Base-by-base conservation (phyloP, 2,329 filamentous ascomycete genomes). In the Fusarium sp. region DNA sequence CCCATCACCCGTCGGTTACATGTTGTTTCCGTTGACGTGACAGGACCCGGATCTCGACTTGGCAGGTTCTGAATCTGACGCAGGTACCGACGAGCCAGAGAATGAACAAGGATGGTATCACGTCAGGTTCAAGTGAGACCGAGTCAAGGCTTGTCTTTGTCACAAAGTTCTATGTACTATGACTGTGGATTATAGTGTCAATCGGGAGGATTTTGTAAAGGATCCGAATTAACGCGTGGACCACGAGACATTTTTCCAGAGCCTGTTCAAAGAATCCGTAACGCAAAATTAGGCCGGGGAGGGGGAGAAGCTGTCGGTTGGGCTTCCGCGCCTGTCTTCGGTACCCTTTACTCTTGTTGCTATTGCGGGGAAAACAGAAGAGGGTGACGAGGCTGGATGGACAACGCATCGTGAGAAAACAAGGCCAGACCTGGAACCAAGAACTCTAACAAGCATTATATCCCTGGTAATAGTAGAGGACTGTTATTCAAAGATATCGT, bases 371-470 rank as follows among this genome's bases (percentile, higher is more conserved):
- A 37, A 16, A 16, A 15, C n/a, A 55, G 40, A 23, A 36, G 20
- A 34, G 34, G 36, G 44, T 52, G 52, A 49, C 57, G 40, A 67
- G 66, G 56, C 62, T 70, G 52, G 53, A 54, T 69, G 57, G 52
- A 70, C 66, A 69, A 56, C 62, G 52, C 66, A 69, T 69, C 66
- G 38, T 37, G 44, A 18, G 57, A n/a, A 38, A 46, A 13, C 57
- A 67, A 44, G 58, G 62, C 62, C 54, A 58, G 42, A 45, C 62
- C 61, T 26, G 44, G 66, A 16, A 40, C 30, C 44, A 34, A 40
- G 23, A 55, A 51, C 40, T 20, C 53, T 37, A 49, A 47, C 46
- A 66, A 47, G 59, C 60, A 65, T 69, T 47, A 41, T 65, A 69
- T 46, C 62, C 52, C 45, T 57, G 57, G 4, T 16, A 8, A 53